These are phyloP conservation scores for Podospora didyma DNA, from an alignment of 495 filamentous ascomycete species.

Conservation along the genomic window DNA sequence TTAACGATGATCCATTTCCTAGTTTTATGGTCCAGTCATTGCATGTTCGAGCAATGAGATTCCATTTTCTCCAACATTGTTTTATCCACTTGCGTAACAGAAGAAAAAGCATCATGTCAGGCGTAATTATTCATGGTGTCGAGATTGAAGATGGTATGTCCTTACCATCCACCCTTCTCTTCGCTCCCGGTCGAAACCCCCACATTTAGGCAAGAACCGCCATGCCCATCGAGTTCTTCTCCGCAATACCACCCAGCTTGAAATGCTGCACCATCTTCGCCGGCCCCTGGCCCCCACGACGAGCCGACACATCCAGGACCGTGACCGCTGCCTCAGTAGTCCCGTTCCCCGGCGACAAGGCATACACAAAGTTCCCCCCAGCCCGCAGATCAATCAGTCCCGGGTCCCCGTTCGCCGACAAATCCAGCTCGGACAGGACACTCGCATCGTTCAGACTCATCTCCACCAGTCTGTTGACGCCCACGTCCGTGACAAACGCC, in stretches of 20 bases:
- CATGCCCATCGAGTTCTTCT: slow-evolving; percentile 7
- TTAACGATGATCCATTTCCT: too few relatives aligned
- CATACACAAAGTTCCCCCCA: slow-evolving; percentile 51
- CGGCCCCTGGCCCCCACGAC: slow-evolving; percentile 13
- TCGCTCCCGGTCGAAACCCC: too few relatives aligned
- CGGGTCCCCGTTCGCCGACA: slow-evolving; percentile 39
- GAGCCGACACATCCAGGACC: slow-evolving; percentile 30
- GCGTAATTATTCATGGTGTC: too few relatives aligned
- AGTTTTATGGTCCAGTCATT: too few relatives aligned
- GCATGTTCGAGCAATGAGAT: too few relatives aligned
- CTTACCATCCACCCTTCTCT: too few relatives aligned
- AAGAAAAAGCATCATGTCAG: too few relatives aligned
- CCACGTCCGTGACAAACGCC: slow-evolving; percentile 53
- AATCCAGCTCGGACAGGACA: slow-evolving; percentile 36
- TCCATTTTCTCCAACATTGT: too few relatives aligned
- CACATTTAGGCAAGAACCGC: background rate
- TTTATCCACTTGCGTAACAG: too few relatives aligned
- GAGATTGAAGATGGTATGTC: too few relatives aligned
- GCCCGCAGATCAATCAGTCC: slow-evolving; percentile 53
- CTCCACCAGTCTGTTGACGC: slow-evolving; percentile 48
- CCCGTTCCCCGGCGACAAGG: slow-evolving; percentile 51
- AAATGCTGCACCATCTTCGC: slow-evolving; percentile 37
- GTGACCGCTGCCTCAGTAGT: slow-evolving; percentile 38
- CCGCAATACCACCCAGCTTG: slow-evolving; percentile 20
- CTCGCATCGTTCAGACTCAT: slow-evolving; percentile 40